These are phyloP conservation scores for Earliella scabrosa DNA, from an alignment of 1,284 basidiomycete species.

Conservation along the genomic window DNA sequence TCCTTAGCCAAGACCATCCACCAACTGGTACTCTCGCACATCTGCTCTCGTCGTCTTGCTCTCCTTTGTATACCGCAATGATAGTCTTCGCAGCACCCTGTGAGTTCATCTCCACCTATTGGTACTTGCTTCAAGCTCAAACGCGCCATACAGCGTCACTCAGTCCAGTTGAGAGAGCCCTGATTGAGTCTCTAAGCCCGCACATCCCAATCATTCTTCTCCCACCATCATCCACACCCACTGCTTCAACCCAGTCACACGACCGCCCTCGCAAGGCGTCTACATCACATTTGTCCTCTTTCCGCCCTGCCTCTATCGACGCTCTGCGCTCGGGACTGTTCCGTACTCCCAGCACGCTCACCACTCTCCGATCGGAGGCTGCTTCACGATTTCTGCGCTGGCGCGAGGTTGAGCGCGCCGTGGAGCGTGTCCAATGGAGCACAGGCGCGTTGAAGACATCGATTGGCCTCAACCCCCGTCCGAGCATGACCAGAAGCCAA, in stretches of 20 bases:
- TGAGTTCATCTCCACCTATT: conserved; percentile 32
- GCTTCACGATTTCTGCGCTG: conserved; percentile 72
- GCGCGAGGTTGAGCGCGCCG: conserved; percentile 65
- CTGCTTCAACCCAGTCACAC: neutral
- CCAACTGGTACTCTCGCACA: conserved; percentile 54
- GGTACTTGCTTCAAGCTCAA: neutral
- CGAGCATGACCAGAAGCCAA: neutral
- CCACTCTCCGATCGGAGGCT: conserved; percentile 61
- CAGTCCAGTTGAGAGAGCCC: conserved; percentile 43
- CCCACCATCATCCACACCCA: conserved; percentile 34
- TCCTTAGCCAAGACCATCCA: conserved; percentile 52
- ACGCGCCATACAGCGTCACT: conserved; percentile 24
- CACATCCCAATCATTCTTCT: conserved; percentile 63
- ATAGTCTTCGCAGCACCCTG: conserved; percentile 55
- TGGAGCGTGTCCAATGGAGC: conserved; percentile 31
- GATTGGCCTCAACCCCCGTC: neutral
- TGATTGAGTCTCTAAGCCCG: conserved; percentile 54
- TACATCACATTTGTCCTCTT: conserved; percentile 49
- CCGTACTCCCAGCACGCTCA: conserved; percentile 60
- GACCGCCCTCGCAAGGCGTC: conserved; percentile 3
- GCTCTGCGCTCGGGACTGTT: conserved; percentile 64
- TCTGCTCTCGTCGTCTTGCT: conserved; percentile 53
- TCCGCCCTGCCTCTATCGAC: conserved; percentile 52
- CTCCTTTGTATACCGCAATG: conserved; percentile 54
- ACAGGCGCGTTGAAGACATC: conserved; percentile 4